A percentile compares a stretch with the other conserved stretches of the same genome.
Conservation (phyloP, 352 stramenopile species). For the Pythium myriotylum region DNA sequence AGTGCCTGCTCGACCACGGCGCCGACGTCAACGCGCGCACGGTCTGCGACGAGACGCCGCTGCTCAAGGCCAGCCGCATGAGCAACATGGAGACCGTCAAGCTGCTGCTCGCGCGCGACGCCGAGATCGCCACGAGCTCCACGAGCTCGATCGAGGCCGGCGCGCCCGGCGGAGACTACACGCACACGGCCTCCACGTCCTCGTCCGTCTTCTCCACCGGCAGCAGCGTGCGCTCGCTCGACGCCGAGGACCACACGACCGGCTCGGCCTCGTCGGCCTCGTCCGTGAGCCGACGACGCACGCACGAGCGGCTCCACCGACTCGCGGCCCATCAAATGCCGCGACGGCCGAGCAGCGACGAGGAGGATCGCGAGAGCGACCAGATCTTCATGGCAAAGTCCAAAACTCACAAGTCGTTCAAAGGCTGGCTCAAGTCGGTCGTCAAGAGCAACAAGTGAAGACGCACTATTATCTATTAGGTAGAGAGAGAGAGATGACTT, state of each 20-base stretch:
- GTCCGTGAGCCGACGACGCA: constrained; percentile 4
- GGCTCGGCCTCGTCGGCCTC: constrained; percentile 1
- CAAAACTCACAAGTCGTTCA: constrained; percentile 72
- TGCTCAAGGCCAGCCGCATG: constrained; percentile 85
- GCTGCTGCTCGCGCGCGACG: constrained; percentile 59
- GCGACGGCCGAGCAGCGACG: not conserved
- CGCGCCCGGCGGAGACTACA: constrained; percentile 6
- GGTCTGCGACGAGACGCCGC: constrained; percentile 59
- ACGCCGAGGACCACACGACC: constrained; percentile 10
- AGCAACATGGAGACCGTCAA: constrained; percentile 80
- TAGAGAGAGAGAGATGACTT: constrained; percentile 11
- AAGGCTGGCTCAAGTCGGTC: constrained; percentile 69
- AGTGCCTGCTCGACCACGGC: constrained; percentile 67
- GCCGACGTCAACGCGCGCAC: constrained; percentile 71
- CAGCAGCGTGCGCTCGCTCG: constrained; percentile 21
- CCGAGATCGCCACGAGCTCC: constrained; percentile 26
- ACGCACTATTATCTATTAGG: constrained; percentile 15
- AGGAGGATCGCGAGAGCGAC: constrained; percentile 24
- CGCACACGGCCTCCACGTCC: constrained; percentile 24
- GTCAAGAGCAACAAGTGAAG: constrained; percentile 59
- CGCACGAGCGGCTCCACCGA: constrained; percentile 7
- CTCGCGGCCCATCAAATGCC: constrained; percentile 14
- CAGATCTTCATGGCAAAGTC: constrained; percentile 66
- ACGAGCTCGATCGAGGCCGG: constrained; percentile 14
- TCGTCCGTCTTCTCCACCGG: constrained; percentile 29